phyloP scores from a whole-genome alignment of 352 stramenopile species.

The Nothophytophthora sp. region DNA sequence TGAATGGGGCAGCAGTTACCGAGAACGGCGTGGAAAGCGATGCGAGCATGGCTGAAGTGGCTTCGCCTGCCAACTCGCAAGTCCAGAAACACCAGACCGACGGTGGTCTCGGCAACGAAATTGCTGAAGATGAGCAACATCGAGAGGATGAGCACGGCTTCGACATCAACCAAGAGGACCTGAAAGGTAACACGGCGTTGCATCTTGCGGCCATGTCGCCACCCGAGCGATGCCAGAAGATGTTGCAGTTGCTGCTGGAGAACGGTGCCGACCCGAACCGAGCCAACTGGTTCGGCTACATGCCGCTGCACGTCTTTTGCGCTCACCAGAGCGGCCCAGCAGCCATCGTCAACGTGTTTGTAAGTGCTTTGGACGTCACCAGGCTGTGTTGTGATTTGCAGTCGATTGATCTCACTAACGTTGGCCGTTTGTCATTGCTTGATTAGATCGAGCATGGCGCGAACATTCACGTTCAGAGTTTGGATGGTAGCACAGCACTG shows the following conservation, averaged over 20 bases:
- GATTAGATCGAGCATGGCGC: constrained; percentile 79
- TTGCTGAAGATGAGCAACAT: neutral
- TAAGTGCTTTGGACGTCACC: constrained; percentile 57
- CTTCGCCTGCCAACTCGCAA: constrained; percentile 7
- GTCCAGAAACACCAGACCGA: constrained; percentile 8
- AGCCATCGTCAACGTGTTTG: constrained; percentile 78
- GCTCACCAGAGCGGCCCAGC: constrained; percentile 72
- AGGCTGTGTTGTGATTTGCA: neutral
- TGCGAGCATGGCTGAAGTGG: constrained; percentile 5
- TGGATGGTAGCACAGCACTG: constrained; percentile 84
- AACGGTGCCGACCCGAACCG: constrained; percentile 78
- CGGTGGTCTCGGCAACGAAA: neutral
- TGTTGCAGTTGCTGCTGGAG: constrained; percentile 79
- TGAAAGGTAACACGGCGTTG: constrained; percentile 84
- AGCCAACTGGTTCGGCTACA: constrained; percentile 89
- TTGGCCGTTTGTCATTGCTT: neutral
- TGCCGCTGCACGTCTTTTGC: constrained; percentile 83
- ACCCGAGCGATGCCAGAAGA: constrained; percentile 78
- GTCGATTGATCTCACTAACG: neutral
- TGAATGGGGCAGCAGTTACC: constrained; percentile 4
- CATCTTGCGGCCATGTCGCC: constrained; percentile 86
- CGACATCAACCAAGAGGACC: constrained; percentile 80
- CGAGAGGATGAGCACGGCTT: constrained; percentile 34
- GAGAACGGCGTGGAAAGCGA: constrained; percentile 13
- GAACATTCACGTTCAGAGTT: constrained; percentile 78